phyloP scores from a whole-genome alignment of 495 filamentous ascomycete species.

The Bacidia rubella region DNA sequence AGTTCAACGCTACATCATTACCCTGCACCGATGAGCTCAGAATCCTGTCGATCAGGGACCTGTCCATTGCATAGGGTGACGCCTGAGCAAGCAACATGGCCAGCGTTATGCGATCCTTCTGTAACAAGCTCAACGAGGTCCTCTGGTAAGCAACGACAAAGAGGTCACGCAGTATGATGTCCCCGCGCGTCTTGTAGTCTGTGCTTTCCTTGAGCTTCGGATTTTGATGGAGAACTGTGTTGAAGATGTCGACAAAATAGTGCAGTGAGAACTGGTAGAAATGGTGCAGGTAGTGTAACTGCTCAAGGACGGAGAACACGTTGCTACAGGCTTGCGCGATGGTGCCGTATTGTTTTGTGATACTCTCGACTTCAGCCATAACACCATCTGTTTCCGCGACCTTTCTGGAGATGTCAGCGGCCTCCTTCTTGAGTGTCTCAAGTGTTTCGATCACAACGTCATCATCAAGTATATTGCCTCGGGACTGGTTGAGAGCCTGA shows the following conservation, averaged over 20 bases:
- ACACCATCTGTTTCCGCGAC: constrained; percentile 94
- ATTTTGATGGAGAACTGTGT: constrained; percentile 75
- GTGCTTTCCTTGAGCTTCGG: constrained; percentile 56
- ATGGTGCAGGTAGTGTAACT: constrained; percentile 95
- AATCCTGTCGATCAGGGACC: constrained; percentile 68
- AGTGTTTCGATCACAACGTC: constrained; percentile 96
- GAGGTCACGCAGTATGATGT: constrained; percentile 77
- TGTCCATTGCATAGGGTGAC: constrained; percentile 87
- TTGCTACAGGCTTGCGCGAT: constrained; percentile 91
- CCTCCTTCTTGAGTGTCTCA: constrained; percentile 94
- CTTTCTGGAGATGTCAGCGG: constrained; percentile 88
- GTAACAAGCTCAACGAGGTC: constrained; percentile 80
- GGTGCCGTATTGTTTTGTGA: constrained; percentile 83
- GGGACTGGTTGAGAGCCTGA: constrained; percentile 91
- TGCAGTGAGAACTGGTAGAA: constrained; percentile 99
- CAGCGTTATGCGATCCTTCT: constrained; percentile 86
- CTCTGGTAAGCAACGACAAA: constrained; percentile 87
- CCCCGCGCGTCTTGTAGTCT: constrained; percentile 61
- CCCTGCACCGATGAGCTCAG: constrained; percentile 66
- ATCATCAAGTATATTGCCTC: constrained; percentile 95
- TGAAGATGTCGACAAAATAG: constrained; percentile 96
- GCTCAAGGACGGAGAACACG: constrained; percentile 90
- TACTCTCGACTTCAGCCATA: constrained; percentile 91
- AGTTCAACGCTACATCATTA: constrained; percentile 60
- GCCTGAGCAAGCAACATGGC: constrained; percentile 96